These are phyloP conservation scores for Calvatia gigantea DNA, from an alignment of 768 basidiomycete species.

Conservation along the genomic window DNA sequence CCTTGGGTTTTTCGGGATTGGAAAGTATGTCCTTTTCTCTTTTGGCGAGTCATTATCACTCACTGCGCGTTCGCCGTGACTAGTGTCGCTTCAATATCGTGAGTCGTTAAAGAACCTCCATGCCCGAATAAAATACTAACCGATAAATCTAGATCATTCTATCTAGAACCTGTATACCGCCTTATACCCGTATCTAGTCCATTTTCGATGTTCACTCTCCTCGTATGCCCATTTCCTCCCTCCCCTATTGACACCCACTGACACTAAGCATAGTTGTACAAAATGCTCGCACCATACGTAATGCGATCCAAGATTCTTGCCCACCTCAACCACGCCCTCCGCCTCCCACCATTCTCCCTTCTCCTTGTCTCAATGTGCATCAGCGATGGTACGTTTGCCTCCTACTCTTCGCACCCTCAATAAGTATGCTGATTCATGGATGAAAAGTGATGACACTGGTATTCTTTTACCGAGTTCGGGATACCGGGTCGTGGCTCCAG, in stretches of 20 bases:
- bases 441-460: conserved; percentile 70
- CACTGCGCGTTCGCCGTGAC: too few species aligned
- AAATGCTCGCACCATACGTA: conserved; percentile 78
- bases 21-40: conserved; percentile 56
- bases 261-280: conserved; percentile 55
- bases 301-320: conserved; percentile 70
- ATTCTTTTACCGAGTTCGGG: conserved; percentile 82
- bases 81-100: conserved; percentile 85
- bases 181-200: conserved; percentile 84
- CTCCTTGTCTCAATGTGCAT: conserved; percentile 74
- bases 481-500: conserved; percentile 86
- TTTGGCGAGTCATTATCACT: too few species aligned
- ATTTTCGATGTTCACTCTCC: conserved; percentile 72
- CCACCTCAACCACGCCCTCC: conserved; percentile 60
- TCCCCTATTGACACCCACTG: background rate
- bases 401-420: background rate
- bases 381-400: conserved; percentile 51
- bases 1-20: conserved; percentile 82
- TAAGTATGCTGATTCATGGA: background rate
- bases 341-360: conserved; percentile 75
- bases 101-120: conserved; percentile 31
- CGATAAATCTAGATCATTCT: conserved; percentile 57
- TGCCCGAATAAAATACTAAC: background rate
- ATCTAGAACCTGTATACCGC: conserved; percentile 86
- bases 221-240: conserved; percentile 40